Percentiles rank a stretch among this genome's conserved stretches.
Conservation (phyloP, 2,329 filamentous ascomycete species). For the Fusarium poae region DNA sequence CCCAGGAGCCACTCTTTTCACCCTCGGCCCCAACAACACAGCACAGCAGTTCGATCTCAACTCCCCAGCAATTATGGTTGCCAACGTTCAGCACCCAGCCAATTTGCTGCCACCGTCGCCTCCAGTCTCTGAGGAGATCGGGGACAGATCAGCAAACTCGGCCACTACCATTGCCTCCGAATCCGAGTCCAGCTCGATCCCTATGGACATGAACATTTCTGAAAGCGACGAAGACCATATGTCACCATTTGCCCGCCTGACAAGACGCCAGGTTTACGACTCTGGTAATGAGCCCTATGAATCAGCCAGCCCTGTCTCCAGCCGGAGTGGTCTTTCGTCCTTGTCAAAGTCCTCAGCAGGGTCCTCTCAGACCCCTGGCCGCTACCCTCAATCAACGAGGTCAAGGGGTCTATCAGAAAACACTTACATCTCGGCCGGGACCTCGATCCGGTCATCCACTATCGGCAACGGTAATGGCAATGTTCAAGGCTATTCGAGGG, state of each 20-base stretch:
- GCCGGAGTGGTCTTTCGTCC: slow-evolving; percentile 71
- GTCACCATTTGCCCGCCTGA: slow-evolving; percentile 80
- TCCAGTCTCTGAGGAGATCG: slow-evolving; percentile 82
- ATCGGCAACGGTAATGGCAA: slow-evolving; percentile 46
- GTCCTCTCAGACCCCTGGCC: slow-evolving; percentile 66
- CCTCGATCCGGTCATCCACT: slow-evolving; percentile 59
- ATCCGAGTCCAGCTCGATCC: slow-evolving; percentile 67
- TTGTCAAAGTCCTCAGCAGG: slow-evolving; percentile 67
- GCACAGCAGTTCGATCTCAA: slow-evolving; percentile 97
- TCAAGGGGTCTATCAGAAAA: slow-evolving; percentile 71
- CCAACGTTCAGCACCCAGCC: slow-evolving; percentile 87
- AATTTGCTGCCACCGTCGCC: slow-evolving; percentile 83
- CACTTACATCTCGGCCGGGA: slow-evolving; percentile 76
- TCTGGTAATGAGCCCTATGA: slow-evolving; percentile 73
- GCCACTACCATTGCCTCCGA: slow-evolving; percentile 65
- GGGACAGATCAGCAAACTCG: slow-evolving; percentile 63
- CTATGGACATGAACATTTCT: slow-evolving; percentile 70
- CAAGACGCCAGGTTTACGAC: slow-evolving; percentile 74
- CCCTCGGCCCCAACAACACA: slow-evolving; percentile 86
- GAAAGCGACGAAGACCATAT: slow-evolving; percentile 83
- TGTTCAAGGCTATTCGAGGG: slow-evolving; percentile 35
- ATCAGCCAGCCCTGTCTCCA: slow-evolving; percentile 75
- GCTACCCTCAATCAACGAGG: slow-evolving; percentile 63
- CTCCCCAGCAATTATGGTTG: slow-evolving; percentile 81
- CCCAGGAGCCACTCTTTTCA: slow-evolving; percentile 91